Base-by-base conservation (phyloP, 345 rosid genomes). In the Eucalyptus sp. region DNA sequence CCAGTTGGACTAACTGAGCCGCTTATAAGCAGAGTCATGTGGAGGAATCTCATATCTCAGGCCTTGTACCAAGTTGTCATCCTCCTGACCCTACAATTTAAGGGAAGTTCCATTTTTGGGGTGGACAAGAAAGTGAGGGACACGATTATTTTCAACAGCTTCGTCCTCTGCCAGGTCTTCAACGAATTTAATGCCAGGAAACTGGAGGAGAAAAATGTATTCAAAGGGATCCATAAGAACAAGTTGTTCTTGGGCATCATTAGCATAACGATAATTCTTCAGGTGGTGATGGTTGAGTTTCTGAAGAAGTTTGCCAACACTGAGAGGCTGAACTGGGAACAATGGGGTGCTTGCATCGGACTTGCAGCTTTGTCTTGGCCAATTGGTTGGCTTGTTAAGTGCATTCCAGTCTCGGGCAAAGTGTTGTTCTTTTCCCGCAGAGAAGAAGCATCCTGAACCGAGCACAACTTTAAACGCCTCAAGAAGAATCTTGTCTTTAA, bases 151-250 rank as follows among this genome's bases (percentile, higher is more conserved):
- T 97, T 96, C 91, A 97, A 97, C 68, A 90, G 91, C 7, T 96
- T 96, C 80, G 95, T 95, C 71, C 91, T 96, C 8, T 95, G 97
- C 92, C 96, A 96, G 46, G 97, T 97, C 76, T 96, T 95, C 66
- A 97, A 97, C n/a, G 97, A 95, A 91, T 95, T 96, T 86, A 96
- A 97, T 68, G 95, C 96, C 15, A 93, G 99, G 91, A 95, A 94
- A 90, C 93, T 97, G 4, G 96, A 95, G 89, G 94, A 94, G 93
- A 96, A 91, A 93, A 97, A 97, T 84, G 96, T 96, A 44, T 96
- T 96, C 37, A 60, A 94, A 51, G 98, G 96, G 2, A 81, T 97
- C 80, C 96, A 92, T 33, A 92, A 92, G 92, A 96, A 95, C 93
- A 94, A 88, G 90, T 86, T 95, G 90, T 97, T 96, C 79, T 4